Evolutionary conservation across 2,329 filamentous ascomycete genomes (phyloP).

Genomic region (Hypoxylon sp.): DNA sequence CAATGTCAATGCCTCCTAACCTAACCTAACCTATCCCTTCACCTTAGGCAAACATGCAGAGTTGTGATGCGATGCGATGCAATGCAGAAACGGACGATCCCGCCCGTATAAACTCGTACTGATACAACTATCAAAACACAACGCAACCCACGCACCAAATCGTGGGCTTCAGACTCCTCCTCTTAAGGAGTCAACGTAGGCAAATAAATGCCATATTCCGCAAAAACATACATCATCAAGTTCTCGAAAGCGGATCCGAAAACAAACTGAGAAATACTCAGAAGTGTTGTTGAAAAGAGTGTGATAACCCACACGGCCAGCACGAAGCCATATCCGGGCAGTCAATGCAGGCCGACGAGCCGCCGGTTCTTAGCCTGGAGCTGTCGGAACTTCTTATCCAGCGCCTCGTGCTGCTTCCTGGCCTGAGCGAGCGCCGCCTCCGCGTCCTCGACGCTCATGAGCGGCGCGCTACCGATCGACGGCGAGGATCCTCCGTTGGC

Average conservation of each 20-base stretch:
- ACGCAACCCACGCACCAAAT: not conserved
- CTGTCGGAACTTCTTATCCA: constrained; percentile 56
- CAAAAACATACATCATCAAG: constrained; percentile 4
- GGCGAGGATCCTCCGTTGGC: constrained; percentile 50
- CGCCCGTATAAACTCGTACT: constrained; percentile 1
- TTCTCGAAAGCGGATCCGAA: not conserved
- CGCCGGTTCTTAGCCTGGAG: constrained; percentile 53
- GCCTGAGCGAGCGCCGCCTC: constrained; percentile 66
- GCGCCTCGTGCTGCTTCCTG: constrained; percentile 55
- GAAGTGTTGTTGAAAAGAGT: constrained; percentile 10
- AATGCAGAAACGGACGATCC: not conserved
- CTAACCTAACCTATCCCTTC: not conserved
- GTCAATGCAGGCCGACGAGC: constrained; percentile 53
- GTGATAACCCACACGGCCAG: constrained; percentile 21
- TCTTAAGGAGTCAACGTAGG: not conserved
- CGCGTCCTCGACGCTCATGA: constrained; percentile 75
- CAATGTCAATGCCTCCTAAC: not conserved
- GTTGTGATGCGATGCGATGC: not conserved
- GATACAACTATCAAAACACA: constrained; percentile 14
- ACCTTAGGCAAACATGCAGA: not conserved
- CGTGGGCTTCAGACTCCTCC: not conserved
- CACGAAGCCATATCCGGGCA: constrained; percentile 42
- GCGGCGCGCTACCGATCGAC: constrained; percentile 65
- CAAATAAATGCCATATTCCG: constrained; percentile 8
- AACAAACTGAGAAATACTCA: constrained; percentile 15